Evolutionary conservation across 352 stramenopile species (phyloP), one percentile per base, ranked within the genome.

Genomic region (Peronospora belbahrii): DNA sequence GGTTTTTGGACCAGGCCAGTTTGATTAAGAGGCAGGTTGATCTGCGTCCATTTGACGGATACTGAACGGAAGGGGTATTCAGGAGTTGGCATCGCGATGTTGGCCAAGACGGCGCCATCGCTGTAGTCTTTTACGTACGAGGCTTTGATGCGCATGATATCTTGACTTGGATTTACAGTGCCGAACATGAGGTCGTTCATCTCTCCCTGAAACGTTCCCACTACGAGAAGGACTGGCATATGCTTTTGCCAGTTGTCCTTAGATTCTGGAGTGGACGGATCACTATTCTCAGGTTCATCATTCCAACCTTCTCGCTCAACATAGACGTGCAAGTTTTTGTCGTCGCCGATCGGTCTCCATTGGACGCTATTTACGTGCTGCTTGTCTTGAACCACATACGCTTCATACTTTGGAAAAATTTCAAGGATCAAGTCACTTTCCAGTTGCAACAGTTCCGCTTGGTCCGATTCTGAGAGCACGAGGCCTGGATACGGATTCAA

Each of bases 171-270:
- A 23, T 66, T 79, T 20, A 65, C 59, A 6, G 67, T 55, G 15
- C 65, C 72, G 32, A 77, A 81, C 64, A 87, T 75, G 42, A 83
- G 56, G 42, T 85, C 75, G 30, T 87, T 67, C 6, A 87, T 10
- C 9, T 56, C 40, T 9, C 71, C 69, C 3, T 62, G 45, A 17
- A 86, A 63, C 1, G 62, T 62, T 2, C 74, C 74, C 10, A 70
- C 48, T 17, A 60, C 57, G 6, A 78, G 52, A 18, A 85, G 57
- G 15, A 55, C 61, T 2, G 70, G 70, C 35, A 76, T 59, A 10
- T 58, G 32, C 24, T 54, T 67, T 11, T 52, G 41, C 45, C 49
- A 62, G 14, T 43, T 55, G 23, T 51, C 40, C 0, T 10, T 37
- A 5, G 22, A 2, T 15, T 56, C 34, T 32, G 45, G 40, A 25